phyloP scores from a whole-genome alignment of 768 basidiomycete species.

The Royoungia palumana region DNA sequence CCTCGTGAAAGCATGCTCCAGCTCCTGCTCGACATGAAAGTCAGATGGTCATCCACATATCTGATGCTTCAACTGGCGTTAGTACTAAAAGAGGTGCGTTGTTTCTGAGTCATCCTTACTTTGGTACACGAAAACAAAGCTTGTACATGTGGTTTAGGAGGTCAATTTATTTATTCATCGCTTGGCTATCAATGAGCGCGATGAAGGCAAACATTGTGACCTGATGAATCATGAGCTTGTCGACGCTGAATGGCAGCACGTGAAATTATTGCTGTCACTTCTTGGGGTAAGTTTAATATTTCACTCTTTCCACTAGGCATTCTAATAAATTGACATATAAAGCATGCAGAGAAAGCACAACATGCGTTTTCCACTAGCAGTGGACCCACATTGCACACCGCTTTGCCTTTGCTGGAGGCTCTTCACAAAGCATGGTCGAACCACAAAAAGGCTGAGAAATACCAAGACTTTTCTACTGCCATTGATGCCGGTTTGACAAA shows the following conservation, averaged over 20 bases:
- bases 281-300: neutral
- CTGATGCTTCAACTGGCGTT: neutral
- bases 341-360: neutral
- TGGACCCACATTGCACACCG: neutral
- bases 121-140: no score
- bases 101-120: no score
- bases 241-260: neutral
- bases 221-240: neutral
- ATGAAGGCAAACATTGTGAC: neutral
- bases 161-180: neutral
- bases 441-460: neutral
- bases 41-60: neutral
- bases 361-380: neutral
- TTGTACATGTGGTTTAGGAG: no score
- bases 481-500: neutral
- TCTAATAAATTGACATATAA: neutral
- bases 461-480: neutral
- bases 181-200: neutral
- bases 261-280: neutral
- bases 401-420: neutral
- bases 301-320: no score
- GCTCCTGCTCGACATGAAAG: neutral
- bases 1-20: neutral
- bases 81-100: neutral
- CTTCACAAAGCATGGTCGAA: neutral